These are phyloP conservation scores for Brettanomyces nanus DNA, from an alignment of 805 yeast species.

Conservation along the genomic window DNA sequence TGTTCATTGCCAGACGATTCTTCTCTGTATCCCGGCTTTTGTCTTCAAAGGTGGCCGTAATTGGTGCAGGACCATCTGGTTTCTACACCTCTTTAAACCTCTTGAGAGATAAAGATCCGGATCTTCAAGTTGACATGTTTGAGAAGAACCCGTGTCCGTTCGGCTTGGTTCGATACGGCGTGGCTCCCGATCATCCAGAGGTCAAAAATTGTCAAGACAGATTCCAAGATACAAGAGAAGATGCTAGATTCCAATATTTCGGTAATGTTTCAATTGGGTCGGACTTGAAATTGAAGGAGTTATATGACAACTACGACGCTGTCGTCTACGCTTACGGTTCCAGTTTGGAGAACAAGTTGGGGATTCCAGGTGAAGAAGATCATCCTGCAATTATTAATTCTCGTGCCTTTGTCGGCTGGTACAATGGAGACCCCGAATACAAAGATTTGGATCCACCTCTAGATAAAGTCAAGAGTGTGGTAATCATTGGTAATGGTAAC, in stretches of 20 bases:
- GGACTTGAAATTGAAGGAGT: slow-evolving; percentile 42
- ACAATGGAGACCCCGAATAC: slow-evolving; percentile 77
- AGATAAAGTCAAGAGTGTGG: slow-evolving; percentile 51
- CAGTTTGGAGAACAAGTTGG: slow-evolving; percentile 42
- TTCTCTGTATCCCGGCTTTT: not conserved
- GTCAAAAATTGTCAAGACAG: slow-evolving; percentile 81
- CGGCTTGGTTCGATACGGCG: slow-evolving; percentile 89
- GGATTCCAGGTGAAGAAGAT: slow-evolving; percentile 38
- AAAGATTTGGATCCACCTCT: slow-evolving; percentile 47
- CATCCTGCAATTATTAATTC: slow-evolving; percentile 70
- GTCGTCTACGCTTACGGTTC: slow-evolving; percentile 82
- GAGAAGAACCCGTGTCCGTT: slow-evolving; percentile 85
- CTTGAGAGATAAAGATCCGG: slow-evolving; percentile 29
- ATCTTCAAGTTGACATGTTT: slow-evolving; percentile 54
- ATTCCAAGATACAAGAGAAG: slow-evolving; percentile 40
- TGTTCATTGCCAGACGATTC: not conserved
- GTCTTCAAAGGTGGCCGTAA: slow-evolving; percentile 49
- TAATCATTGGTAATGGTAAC: slow-evolving; percentile 93
- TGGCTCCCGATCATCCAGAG: slow-evolving; percentile 97
- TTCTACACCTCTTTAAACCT: slow-evolving; percentile 80
- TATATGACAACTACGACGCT: slow-evolving; percentile 56
- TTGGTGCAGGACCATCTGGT: slow-evolving; percentile 97
- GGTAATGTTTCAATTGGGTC: slow-evolving; percentile 69
- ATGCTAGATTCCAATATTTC: slow-evolving; percentile 40
- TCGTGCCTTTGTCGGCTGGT: slow-evolving; percentile 89